Conservation (phyloP, 2,329 filamentous ascomycete species). For the Venturiaceae sp. region DNA sequence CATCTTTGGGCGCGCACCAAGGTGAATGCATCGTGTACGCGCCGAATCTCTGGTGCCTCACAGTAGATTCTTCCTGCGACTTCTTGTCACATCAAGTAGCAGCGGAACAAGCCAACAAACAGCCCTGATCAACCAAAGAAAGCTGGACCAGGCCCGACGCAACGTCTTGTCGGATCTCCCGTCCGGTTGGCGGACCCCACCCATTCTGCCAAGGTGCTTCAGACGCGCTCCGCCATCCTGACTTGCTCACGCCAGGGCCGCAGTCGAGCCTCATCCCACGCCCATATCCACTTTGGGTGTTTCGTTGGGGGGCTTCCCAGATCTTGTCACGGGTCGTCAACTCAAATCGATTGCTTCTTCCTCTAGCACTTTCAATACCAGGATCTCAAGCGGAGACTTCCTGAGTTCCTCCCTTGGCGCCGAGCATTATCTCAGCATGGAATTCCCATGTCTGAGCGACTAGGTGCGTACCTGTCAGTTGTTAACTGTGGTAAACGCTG, state of each 20-base stretch:
- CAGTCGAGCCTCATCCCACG: constrained; percentile 1
- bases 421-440: background rate
- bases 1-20: background rate
- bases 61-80: background rate
- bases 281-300: background rate
- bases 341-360: background rate
- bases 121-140: background rate
- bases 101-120: background rate
- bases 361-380: background rate
- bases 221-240: background rate
- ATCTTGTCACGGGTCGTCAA: background rate
- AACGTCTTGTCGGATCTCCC: background rate
- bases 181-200: background rate
- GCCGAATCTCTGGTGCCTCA: background rate
- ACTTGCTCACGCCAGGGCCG: background rate
- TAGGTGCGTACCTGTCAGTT: background rate
- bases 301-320: background rate
- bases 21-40: background rate
- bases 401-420: background rate
- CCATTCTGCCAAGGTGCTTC: background rate
- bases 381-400: background rate
- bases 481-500: background rate
- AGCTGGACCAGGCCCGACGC: background rate
- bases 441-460: background rate
- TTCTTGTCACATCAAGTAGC: too few relatives aligned